phyloP scores from a whole-genome alignment of 2,329 filamentous ascomycete species.

The Neofusicoccum parvum region DNA sequence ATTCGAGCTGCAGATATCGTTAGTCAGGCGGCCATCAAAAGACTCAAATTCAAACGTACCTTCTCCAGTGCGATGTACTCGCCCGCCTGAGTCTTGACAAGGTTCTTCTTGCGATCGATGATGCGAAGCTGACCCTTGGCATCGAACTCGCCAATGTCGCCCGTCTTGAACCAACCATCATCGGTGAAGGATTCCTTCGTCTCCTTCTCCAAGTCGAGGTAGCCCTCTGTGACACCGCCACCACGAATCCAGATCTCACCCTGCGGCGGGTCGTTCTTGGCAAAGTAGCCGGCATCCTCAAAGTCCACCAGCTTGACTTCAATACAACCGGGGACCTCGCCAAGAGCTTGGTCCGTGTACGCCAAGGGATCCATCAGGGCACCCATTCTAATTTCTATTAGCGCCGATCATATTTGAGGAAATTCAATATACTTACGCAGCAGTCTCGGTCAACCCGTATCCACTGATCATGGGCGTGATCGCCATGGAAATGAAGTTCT shows the following conservation, averaged over 20 bases:
- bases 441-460: slow-evolving; percentile 93
- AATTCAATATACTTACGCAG: slow-evolving; percentile 50
- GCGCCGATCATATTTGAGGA: neutral
- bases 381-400: slow-evolving; percentile 58
- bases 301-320: slow-evolving; percentile 93
- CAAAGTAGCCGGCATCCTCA: slow-evolving; percentile 81
- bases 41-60: slow-evolving; percentile 25
- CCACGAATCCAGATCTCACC: slow-evolving; percentile 93
- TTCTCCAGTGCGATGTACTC: slow-evolving; percentile 98
- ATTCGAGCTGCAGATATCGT: slow-evolving; percentile 66
- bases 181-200: slow-evolving; percentile 73
- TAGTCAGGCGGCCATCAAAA: neutral
- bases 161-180: slow-evolving; percentile 96
- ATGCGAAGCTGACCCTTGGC: slow-evolving; percentile 76
- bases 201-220: slow-evolving; percentile 85
- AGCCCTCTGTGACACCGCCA: slow-evolving; percentile 70
- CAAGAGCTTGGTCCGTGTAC: slow-evolving; percentile 77
- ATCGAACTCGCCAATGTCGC: slow-evolving; percentile 92
- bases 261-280: slow-evolving; percentile 75
- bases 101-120: slow-evolving; percentile 97
- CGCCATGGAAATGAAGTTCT: slow-evolving; percentile 87
- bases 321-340: slow-evolving; percentile 73
- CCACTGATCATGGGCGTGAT: slow-evolving; percentile 93
- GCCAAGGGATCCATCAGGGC: slow-evolving; percentile 81
- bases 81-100: slow-evolving; percentile 92